Evolutionary conservation across 306 rosid genomes (phyloP).

Genomic region (Dryas drummondii): DNA sequence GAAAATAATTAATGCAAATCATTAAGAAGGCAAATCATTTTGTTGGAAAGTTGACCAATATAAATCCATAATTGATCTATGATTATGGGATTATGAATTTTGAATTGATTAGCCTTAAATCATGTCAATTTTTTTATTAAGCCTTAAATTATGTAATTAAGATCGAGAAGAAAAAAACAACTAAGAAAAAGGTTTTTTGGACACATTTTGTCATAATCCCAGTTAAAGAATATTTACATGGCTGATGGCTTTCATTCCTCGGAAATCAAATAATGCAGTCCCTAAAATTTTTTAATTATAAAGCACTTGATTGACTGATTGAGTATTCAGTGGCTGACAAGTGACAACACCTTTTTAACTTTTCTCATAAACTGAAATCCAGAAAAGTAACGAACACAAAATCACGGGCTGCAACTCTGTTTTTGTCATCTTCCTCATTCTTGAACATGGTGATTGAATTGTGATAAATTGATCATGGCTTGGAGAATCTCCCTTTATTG

Average conservation of each 20-base stretch:
- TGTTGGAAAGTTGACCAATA: no score
- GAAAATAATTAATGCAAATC: no score
- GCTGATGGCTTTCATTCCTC: neutral
- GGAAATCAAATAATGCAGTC: neutral
- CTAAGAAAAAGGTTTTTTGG: no score
- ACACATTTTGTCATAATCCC: neutral
- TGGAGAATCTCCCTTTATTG: conserved; percentile 24
- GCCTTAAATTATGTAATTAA: no score
- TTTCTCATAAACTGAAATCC: conserved; percentile 8
- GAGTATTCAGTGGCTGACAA: conserved; percentile 18
- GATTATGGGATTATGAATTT: no score
- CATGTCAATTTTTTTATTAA: no score
- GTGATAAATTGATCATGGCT: conserved; percentile 9
- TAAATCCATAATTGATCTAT: no score
- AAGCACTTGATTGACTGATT: neutral
- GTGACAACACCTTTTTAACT: conserved; percentile 3
- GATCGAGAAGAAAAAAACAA: no score
- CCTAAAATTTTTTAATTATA: neutral
- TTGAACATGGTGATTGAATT: conserved; percentile 7
- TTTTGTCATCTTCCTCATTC: conserved; percentile 51
- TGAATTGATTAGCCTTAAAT: no score
- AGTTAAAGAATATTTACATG: neutral
- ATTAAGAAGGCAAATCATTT: neutral
- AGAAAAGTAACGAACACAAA: conserved; percentile 32
- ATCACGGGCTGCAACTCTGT: conserved; percentile 67